phyloP scores from a whole-genome alignment of 2,329 filamentous ascomycete genomes.

The Colletotrichum salicis region DNA sequence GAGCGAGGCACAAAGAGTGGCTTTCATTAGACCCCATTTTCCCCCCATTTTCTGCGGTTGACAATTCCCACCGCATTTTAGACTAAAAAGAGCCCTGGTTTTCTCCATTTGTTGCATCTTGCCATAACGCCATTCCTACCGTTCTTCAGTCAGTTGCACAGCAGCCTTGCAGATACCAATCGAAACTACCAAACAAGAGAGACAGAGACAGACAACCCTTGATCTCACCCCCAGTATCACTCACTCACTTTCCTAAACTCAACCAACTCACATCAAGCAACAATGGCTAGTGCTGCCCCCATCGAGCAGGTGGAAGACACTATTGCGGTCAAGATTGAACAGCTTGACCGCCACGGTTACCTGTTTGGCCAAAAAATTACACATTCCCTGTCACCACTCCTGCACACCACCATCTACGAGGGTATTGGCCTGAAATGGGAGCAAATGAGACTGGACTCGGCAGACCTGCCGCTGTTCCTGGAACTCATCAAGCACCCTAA shows the following conservation, averaged over 20 bases:
- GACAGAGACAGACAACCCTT: background rate
- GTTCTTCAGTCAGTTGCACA: background rate
- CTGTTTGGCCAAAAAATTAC: conserved; percentile 68
- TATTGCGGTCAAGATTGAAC: conserved; percentile 33
- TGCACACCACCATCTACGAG: conserved; percentile 66
- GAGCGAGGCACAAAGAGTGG: conserved; percentile 28
- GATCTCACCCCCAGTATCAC: background rate
- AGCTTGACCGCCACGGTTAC: conserved; percentile 60
- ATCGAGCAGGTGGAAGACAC: conserved; percentile 28
- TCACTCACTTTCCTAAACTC: background rate
- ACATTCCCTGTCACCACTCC: conserved; percentile 64
- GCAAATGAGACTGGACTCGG: conserved; percentile 64
- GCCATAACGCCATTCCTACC: background rate
- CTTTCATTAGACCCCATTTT: conserved; percentile 1
- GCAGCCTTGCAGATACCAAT: background rate
- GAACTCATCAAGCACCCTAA: conserved; percentile 64
- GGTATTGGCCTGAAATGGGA: conserved; percentile 61
- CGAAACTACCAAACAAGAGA: background rate
- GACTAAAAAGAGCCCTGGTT: background rate
- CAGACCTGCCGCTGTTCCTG: conserved; percentile 60
- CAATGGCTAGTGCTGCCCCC: conserved; percentile 15
- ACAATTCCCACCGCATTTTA: background rate
- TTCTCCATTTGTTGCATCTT: background rate
- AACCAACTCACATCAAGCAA: background rate
- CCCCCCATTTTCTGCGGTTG: conserved; percentile 2